Conservation (phyloP, 805 yeast species). For the Saturnispora diversa region DNA sequence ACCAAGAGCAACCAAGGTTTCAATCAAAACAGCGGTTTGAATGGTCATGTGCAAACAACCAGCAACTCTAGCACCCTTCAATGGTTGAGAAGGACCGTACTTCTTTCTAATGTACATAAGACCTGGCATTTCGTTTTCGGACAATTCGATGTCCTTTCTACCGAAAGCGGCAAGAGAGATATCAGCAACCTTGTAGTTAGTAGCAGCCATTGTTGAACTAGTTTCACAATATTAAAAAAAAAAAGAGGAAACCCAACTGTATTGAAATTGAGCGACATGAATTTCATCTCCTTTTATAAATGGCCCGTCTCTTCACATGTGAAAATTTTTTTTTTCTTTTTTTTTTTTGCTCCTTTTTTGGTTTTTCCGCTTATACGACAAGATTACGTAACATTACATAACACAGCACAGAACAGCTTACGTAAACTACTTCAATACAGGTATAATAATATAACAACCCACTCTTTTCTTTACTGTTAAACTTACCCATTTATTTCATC, state of each 20-base stretch:
- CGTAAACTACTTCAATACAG: no score
- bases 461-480: no score
- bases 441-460: no score
- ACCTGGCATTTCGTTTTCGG: slow-evolving; percentile 99
- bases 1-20: slow-evolving; percentile 94
- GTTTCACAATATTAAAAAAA: neutral
- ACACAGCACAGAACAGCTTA: no score
- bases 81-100: slow-evolving; percentile 88
- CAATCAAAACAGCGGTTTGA: slow-evolving; percentile 98
- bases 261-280: no score
- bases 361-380: neutral
- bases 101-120: slow-evolving; percentile 92
- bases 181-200: slow-evolving; percentile 91
- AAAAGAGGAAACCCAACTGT: no score
- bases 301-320: slow-evolving; percentile 1
- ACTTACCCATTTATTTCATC: no score
- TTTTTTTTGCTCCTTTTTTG: neutral
- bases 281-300: no score
- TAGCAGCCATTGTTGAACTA: slow-evolving; percentile 6
- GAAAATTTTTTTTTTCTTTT: slow-evolving; percentile 6
- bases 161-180: slow-evolving; percentile 98
- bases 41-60: slow-evolving; percentile 99
- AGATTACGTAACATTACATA: neutral
- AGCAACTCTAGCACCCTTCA: slow-evolving; percentile 97
- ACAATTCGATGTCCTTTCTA: slow-evolving; percentile 97